Conservation (phyloP, 495 filamentous ascomycete species). For the Stereocaulon alpinum region DNA sequence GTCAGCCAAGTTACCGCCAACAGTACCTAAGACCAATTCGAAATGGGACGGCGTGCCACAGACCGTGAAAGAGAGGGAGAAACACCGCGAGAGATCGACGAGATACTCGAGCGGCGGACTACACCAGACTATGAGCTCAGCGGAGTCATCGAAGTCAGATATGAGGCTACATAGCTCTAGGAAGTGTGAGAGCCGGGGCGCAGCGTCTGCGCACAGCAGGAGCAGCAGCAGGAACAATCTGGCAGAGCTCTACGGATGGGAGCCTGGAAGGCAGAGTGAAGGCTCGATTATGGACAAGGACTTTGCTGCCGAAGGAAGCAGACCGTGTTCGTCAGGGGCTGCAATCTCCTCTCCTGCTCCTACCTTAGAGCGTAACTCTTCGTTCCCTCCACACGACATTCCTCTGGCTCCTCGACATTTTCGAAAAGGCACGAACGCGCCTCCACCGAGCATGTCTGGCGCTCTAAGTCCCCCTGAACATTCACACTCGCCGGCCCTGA, state of each 20-base stretch:
- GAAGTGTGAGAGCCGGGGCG: slow-evolving; percentile 11
- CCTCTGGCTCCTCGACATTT: slow-evolving; percentile 1
- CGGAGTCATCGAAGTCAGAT: slow-evolving; percentile 8
- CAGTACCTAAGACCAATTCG: slow-evolving; percentile 38
- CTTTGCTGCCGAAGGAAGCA: slow-evolving; percentile 6
- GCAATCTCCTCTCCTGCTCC: not conserved
- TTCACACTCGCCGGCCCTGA: slow-evolving; percentile 13
- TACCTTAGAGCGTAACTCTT: not conserved
- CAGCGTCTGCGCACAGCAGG: slow-evolving; percentile 8
- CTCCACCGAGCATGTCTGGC: not conserved
- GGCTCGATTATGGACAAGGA: not conserved
- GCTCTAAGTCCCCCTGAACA: slow-evolving; percentile 6
- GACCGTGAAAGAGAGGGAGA: slow-evolving; percentile 22
- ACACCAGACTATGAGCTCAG: not conserved
- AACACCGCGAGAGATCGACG: slow-evolving; percentile 26
- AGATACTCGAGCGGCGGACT: slow-evolving; percentile 18
- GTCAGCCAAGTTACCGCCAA: slow-evolving; percentile 31
- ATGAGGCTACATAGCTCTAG: slow-evolving; percentile 4
- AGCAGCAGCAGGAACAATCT: slow-evolving; percentile 12
- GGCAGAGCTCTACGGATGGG: slow-evolving; percentile 20
- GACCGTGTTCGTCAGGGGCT: slow-evolving; percentile 3
- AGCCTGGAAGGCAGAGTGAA: not conserved
- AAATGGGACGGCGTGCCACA: slow-evolving; percentile 41
- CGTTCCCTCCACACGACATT: not conserved
- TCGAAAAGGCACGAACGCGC: not conserved